Evolutionary conservation across 2,329 filamentous ascomycete species (phyloP), one percentile per base, ranked within the genome.

Genomic region (Trichoderma sp.): DNA sequence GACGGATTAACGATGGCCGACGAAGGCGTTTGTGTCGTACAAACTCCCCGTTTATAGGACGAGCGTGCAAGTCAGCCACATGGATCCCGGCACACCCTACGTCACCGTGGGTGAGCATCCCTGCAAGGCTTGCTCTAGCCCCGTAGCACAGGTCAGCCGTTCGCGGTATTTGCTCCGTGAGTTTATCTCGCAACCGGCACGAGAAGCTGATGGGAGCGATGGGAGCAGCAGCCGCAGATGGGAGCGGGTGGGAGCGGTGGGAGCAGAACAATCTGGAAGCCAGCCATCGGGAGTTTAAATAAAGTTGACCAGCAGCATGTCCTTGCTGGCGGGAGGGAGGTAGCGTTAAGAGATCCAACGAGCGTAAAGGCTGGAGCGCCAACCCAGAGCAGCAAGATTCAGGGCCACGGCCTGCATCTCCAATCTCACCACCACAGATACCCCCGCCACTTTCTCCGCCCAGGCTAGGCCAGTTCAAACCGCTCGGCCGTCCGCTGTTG

Each of bases 101-200:
- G 68, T 69, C 68, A 69, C 68, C 56, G 61, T 60, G 60, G 60
- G 61, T 53, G 60, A 65, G 59, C 52, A 68, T 65, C 68, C 68
- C 43, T 65, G 61, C 67, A 58, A 58, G 60, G 60, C 52, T 64
- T 62, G 52, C 21, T 57, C 35, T 21, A 14, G 57, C 35, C 57
- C 65, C 57, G 35, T 67, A 59, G 27, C 24, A 21, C 37, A 67
- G n/a, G 40, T 67, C 58, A 16, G 63, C 63, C 37, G 40, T 37
- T 55, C 63, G 63, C 63, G 55, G 63, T 35, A 67, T 49, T 67
- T 67, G 21, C 63, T 59, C 55, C 63, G 63, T 67, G 4, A 29
- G 11, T 49, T 57, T 49, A 19, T 37, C 40, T 49, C 63, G 40
- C 33, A 67, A 27, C 29, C 53, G 55, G 55, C 63, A 13, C 49